Conservation (phyloP, 2,329 filamentous ascomycete species). For the Penicillium freii region DNA sequence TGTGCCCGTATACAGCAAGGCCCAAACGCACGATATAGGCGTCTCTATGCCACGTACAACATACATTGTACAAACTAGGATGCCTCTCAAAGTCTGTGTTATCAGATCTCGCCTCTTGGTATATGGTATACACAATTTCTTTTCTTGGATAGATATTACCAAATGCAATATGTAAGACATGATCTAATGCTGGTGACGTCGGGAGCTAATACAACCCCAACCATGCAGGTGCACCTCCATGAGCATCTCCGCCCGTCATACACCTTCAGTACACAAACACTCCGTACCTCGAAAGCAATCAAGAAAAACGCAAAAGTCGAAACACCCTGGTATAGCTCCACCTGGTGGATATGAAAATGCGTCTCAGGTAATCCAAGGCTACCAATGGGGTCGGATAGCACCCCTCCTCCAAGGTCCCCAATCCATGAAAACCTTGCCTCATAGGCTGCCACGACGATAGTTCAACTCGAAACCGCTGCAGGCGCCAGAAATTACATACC, state of each 20-base stretch:
- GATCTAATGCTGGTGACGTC: background rate
- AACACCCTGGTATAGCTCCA: slow-evolving; percentile 2
- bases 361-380: slow-evolving; percentile 10
- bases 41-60: background rate
- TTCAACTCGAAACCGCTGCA: slow-evolving; percentile 17
- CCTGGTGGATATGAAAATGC: slow-evolving; percentile 9
- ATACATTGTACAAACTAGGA: background rate
- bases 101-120: slow-evolving; percentile 10
- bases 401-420: slow-evolving; percentile 27
- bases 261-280: background rate
- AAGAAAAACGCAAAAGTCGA: background rate
- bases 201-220: background rate
- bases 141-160: background rate
- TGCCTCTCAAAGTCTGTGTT: slow-evolving; percentile 2
- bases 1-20: slow-evolving; percentile 3
- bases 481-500: slow-evolving; percentile 20
- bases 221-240: background rate
- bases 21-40: background rate
- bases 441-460: slow-evolving; percentile 18
- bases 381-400: slow-evolving; percentile 18
- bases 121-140: background rate
- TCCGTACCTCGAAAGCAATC: background rate
- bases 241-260: background rate
- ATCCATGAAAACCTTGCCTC: slow-evolving; percentile 13
- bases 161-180: background rate